Percentiles rank a stretch among this genome's conserved stretches.
phyloP scores from a whole-genome alignment of 2,329 filamentous ascomycete species.

The Clathrospora elynae region DNA sequence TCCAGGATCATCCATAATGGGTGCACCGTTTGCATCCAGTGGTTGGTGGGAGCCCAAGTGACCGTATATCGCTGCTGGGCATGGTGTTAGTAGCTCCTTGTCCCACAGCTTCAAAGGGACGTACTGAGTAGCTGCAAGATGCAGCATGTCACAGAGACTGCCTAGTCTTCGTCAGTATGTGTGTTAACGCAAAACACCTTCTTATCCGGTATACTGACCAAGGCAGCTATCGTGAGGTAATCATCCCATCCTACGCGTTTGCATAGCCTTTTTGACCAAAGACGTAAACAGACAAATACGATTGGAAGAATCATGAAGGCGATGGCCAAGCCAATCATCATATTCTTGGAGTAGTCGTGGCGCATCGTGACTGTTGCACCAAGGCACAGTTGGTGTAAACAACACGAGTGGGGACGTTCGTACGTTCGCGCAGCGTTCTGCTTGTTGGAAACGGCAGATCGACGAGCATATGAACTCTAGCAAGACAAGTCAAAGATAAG shows the following conservation, averaged over 20 bases:
- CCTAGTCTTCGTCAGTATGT: slow-evolving; percentile 15
- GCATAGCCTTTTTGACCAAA: slow-evolving; percentile 28
- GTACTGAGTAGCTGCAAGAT: slow-evolving; percentile 27
- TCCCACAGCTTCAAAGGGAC: not conserved
- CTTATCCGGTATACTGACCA: slow-evolving; percentile 19
- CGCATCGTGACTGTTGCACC: slow-evolving; percentile 18
- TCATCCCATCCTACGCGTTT: slow-evolving; percentile 32
- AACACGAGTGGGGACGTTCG: not conserved
- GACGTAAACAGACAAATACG: slow-evolving; percentile 25
- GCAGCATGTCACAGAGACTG: slow-evolving; percentile 28
- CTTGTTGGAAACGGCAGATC: too few relatives aligned
- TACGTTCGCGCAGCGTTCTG: too few relatives aligned
- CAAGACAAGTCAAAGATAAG: too few relatives aligned
- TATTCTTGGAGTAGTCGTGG: slow-evolving; percentile 28
- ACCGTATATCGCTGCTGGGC: slow-evolving; percentile 26
- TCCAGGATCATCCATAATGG: slow-evolving; percentile 32
- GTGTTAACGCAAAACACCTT: too few relatives aligned
- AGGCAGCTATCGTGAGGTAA: slow-evolving; percentile 26
- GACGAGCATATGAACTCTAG: too few relatives aligned
- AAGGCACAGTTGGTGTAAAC: not conserved
- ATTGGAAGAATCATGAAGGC: slow-evolving; percentile 27
- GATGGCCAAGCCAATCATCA: slow-evolving; percentile 27
- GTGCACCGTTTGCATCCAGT: slow-evolving; percentile 20
- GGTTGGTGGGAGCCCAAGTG: slow-evolving; percentile 31
- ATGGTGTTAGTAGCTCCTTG: not conserved